Conservation (phyloP, 1,284 basidiomycete species). For the Ganoderma resinaceum region DNA sequence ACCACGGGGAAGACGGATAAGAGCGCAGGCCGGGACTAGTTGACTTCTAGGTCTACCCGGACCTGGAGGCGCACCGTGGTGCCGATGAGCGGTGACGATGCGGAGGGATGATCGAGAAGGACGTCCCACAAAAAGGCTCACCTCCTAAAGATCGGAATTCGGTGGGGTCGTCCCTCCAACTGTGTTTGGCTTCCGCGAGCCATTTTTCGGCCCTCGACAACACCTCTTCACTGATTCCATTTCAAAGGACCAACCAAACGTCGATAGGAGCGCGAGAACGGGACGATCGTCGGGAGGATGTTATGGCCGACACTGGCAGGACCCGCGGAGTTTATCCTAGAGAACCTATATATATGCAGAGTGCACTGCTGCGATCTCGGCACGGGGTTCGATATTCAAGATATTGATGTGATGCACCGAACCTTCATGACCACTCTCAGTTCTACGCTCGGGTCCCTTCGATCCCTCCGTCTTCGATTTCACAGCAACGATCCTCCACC, state of each 20-base stretch:
- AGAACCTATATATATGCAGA: neutral
- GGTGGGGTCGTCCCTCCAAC: neutral
- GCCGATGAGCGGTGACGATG: too few relatives aligned
- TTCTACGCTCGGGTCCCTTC: neutral
- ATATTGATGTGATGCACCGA: neutral
- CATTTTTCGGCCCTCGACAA: neutral
- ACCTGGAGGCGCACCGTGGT: too few relatives aligned
- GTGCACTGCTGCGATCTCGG: neutral
- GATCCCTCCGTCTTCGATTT: neutral
- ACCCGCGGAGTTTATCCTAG: neutral
- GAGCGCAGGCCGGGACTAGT: too few relatives aligned
- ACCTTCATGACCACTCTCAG: neutral
- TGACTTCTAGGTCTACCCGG: too few relatives aligned
- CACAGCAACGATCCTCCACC: too few relatives aligned
- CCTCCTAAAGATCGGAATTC: neutral
- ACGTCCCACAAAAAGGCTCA: neutral
- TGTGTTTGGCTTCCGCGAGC: neutral
- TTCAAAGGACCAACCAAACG: too few relatives aligned
- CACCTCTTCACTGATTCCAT: neutral
- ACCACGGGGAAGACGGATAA: too few relatives aligned
- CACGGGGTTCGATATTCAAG: neutral
- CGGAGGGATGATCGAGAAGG: neutral
- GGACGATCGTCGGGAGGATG: neutral
- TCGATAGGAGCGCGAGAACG: neutral
- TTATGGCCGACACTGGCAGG: neutral